These are phyloP conservation scores for Turritis glabra DNA, from an alignment of 345 rosid genomes.

Conservation along the genomic window DNA sequence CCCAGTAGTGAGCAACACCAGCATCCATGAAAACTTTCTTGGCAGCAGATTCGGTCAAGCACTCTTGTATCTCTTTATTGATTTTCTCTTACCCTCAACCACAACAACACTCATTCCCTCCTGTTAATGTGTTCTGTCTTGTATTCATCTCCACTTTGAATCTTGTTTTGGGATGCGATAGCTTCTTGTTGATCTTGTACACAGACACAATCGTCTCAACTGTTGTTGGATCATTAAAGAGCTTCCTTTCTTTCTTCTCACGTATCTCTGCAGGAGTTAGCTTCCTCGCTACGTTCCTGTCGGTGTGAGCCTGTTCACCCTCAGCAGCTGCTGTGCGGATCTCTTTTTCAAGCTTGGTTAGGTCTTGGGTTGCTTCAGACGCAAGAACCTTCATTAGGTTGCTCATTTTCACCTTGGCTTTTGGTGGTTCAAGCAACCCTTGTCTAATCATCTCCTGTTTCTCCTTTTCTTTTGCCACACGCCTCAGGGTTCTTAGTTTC, in stretches of 20 bases:
- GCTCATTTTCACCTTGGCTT: conserved; percentile 85
- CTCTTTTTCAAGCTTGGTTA: conserved; percentile 87
- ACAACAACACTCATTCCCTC: conserved; percentile 74
- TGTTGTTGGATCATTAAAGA: conserved; percentile 64
- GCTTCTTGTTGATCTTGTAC: conserved; percentile 67
- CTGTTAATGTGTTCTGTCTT: conserved; percentile 72
- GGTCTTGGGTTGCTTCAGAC: conserved; percentile 89
- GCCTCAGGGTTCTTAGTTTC: conserved; percentile 84
- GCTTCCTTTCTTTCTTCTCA: conserved; percentile 86
- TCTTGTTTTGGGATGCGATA: conserved; percentile 75
- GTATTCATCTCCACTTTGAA: conserved; percentile 90
- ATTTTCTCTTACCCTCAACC: conserved; percentile 83
- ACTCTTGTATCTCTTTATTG: conserved; percentile 81
- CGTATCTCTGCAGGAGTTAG: conserved; percentile 89
- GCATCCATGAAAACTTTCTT: conserved; percentile 68
- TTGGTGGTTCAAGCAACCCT: conserved; percentile 86
- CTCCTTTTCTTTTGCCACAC: conserved; percentile 80
- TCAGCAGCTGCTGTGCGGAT: conserved; percentile 84
- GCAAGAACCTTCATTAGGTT: conserved; percentile 91
- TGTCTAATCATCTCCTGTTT: conserved; percentile 92
- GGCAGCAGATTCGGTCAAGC: conserved; percentile 83
- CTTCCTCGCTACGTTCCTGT: conserved; percentile 84
- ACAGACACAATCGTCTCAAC: conserved; percentile 77
- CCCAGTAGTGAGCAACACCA: conserved; percentile 82
- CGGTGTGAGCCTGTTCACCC: conserved; percentile 95